Percentiles rank a stretch among this genome's conserved stretches.
phyloP scores from a whole-genome alignment of 2,329 filamentous ascomycete genomes.

The Colletotrichum sojae region DNA sequence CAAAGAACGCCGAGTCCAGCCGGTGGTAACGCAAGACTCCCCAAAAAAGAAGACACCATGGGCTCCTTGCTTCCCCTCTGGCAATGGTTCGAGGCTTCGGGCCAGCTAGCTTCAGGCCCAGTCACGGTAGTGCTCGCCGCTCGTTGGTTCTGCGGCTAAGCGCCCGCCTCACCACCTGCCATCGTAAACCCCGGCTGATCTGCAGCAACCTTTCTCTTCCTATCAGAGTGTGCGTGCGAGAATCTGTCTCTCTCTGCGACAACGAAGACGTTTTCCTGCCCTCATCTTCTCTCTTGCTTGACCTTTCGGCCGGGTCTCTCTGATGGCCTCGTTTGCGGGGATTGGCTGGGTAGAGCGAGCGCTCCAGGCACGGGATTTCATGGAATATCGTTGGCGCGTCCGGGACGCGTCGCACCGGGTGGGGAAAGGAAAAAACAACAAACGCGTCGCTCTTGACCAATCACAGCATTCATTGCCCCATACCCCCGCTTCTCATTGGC shows the following conservation, averaged over 20 bases:
- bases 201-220: conserved; percentile 37
- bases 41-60: conserved; percentile 13
- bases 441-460: conserved; percentile 31
- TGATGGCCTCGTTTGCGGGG: conserved; percentile 29
- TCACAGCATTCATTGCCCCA: conserved; percentile 1
- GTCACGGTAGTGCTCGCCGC: conserved; percentile 8
- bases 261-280: conserved; percentile 14
- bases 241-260: conserved; percentile 30
- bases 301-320: conserved; percentile 17
- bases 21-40: conserved; percentile 8
- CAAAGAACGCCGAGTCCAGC: conserved; percentile 31
- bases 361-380: conserved; percentile 14
- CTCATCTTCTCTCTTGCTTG: neutral
- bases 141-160: conserved; percentile 32
- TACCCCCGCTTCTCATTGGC: conserved; percentile 12
- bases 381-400: conserved; percentile 39
- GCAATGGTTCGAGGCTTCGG: conserved; percentile 15
- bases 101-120: conserved; percentile 5
- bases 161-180: conserved; percentile 22
- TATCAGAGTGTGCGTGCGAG: conserved; percentile 1
- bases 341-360: conserved; percentile 27
- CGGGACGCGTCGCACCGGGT: conserved; percentile 23
- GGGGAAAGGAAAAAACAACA: conserved; percentile 38
- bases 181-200: conserved; percentile 28
- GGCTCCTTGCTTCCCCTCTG: conserved; percentile 16